Evolutionary conservation across 495 filamentous ascomycete species (phyloP), one percentile per base, ranked within the genome.

Genomic region (Aspergillus carlsbadensis): DNA sequence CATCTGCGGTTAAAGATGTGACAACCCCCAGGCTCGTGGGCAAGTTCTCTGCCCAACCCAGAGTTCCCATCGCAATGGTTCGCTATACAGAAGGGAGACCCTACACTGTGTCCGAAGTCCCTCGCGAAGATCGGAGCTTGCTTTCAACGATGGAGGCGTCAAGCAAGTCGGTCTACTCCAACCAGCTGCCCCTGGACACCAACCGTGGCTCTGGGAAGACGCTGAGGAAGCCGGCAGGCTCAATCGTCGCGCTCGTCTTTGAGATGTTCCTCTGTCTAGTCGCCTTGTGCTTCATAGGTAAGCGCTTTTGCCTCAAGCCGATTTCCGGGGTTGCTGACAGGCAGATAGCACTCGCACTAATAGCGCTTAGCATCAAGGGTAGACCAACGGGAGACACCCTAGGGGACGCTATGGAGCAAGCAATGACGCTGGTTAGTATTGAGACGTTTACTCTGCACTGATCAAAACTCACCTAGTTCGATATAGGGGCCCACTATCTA

Each of bases 241-340:
- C 54, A 2, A 50, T 57, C 36, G 10, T 57, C 24, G 36, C 54
- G 2, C 46, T 57, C 20, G 17, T 50, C 0, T 50, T 57, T 6
- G 54, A 57, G 15, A 24, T 14, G 0, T 43, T 57, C n/a, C 45
- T 57, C 11, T 57, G 54, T 20, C 0, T 57, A 14, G 45, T 57
- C 11, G 45, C 54, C 1, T 33, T 57, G 26, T 57, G 54, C n/a
- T 57, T 57, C 37, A 50, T 57, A 13, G 54, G 54, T 57, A 43
- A 10, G 1, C 35, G 10, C 33, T 29, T 2, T 34, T 0, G 3
- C 10, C 1, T 43, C 11, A 42, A 18, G 20, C 11, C 3, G 34
- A 33, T 11, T n/a, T n/a, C n/a, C n/a, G n/a, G 14, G 18, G 24
- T 42, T 40, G 14, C 10, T 49, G 7, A 56, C 8, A 7, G 34